These are phyloP conservation scores for Arthrobotrys megalospora DNA, from an alignment of 2,329 filamentous ascomycete species.

Conservation along the genomic window DNA sequence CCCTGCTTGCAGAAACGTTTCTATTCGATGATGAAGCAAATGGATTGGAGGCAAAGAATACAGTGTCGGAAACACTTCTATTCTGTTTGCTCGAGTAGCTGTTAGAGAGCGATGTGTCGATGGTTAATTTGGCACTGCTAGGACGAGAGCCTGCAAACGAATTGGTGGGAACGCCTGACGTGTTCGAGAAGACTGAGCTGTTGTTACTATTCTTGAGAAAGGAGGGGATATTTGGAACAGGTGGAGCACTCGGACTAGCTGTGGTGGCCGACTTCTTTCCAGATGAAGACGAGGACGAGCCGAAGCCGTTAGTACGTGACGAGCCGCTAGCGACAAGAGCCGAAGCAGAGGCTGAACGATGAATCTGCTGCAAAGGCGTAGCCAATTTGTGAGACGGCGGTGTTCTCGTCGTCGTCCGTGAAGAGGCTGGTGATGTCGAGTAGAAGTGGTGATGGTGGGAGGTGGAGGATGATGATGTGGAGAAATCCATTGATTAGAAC, in stretches of 20 bases:
- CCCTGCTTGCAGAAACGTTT: conserved; percentile 26
- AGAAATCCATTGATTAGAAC: conserved; percentile 54
- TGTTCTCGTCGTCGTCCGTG: conserved; percentile 31
- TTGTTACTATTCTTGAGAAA: conserved; percentile 46
- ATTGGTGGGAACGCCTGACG: conserved; percentile 26
- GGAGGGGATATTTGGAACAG: conserved; percentile 56
- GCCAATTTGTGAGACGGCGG: conserved; percentile 42
- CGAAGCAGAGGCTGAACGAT: conserved; percentile 52
- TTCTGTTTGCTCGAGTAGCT: conserved; percentile 44
- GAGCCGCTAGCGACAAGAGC: conserved; percentile 47
- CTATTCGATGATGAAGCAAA: conserved; percentile 37
- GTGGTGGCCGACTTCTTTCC: conserved; percentile 48
- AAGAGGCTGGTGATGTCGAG: conserved; percentile 54
- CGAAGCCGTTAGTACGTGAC: conserved; percentile 27
- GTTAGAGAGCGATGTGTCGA: conserved; percentile 59
- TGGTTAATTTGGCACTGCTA: conserved; percentile 57
- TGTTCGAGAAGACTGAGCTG: conserved; percentile 9
- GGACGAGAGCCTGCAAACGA: conserved; percentile 56
- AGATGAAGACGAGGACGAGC: conserved; percentile 5
- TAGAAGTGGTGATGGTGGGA: conserved; percentile 26
- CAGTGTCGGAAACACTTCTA: conserved; percentile 51
- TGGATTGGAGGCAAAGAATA: conserved; percentile 32
- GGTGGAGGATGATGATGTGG: conserved; percentile 53
- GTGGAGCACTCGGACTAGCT: conserved; percentile 35
- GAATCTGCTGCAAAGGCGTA: conserved; percentile 56